phyloP scores from a whole-genome alignment of 2,329 filamentous ascomycete genomes.

The Xylariaceae sp. region DNA sequence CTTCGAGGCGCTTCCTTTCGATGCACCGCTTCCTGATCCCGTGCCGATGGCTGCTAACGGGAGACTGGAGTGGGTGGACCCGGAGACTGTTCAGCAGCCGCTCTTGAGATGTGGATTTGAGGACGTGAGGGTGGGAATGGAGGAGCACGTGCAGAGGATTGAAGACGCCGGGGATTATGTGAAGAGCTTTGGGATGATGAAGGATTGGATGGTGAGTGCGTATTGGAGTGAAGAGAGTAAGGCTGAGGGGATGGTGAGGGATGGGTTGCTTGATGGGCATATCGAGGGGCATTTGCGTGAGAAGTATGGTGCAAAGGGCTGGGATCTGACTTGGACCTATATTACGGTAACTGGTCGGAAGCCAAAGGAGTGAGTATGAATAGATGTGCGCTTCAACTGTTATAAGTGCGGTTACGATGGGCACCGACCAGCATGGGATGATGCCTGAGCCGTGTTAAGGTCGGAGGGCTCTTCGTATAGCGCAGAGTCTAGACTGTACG shows the following conservation, averaged over 20 bases:
- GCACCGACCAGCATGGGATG: no score
- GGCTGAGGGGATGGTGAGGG: slow-evolving; percentile 31
- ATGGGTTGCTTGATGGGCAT: slow-evolving; percentile 28
- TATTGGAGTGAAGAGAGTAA: slow-evolving; percentile 39
- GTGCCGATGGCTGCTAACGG: slow-evolving; percentile 38
- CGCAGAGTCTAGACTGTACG: no score
- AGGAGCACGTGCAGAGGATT: slow-evolving; percentile 27
- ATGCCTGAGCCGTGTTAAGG: no score
- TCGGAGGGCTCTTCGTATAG: no score
- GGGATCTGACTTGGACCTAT: slow-evolving; percentile 33
- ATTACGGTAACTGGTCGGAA: slow-evolving; percentile 27
- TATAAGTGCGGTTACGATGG: no score
- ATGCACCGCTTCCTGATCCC: slow-evolving; percentile 32
- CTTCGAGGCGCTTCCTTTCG: slow-evolving; percentile 39
- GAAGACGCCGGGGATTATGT: slow-evolving; percentile 36
- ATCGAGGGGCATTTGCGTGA: slow-evolving; percentile 34
- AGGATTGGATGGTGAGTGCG: slow-evolving; percentile 34
- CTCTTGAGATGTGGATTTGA: slow-evolving; percentile 35
- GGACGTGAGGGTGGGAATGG: slow-evolving; percentile 34
- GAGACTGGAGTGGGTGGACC: slow-evolving; percentile 38
- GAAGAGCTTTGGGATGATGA: slow-evolving; percentile 34
- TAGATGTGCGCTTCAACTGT: neutral
- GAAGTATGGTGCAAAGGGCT: slow-evolving; percentile 35
- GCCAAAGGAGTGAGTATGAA: slow-evolving; percentile 7
- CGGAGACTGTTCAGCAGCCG: slow-evolving; percentile 36